These are phyloP conservation scores for Hygrophoropsis aurantiaca DNA, from an alignment of 768 basidiomycete genomes.

Conservation along the genomic window DNA sequence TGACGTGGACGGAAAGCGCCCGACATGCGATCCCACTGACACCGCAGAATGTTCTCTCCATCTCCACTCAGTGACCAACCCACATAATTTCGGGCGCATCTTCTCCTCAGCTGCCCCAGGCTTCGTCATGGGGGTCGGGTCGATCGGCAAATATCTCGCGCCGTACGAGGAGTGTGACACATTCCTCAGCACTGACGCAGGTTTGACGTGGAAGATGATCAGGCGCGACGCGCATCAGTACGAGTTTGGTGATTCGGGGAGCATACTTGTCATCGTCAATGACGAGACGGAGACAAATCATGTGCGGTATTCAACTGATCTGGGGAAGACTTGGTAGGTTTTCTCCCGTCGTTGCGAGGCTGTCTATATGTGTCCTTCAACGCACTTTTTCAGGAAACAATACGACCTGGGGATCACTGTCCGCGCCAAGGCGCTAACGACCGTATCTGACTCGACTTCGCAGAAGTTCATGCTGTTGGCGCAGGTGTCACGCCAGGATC, in stretches of 20 bases:
- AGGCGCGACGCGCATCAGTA: conserved; percentile 82
- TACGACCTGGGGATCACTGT: conserved; percentile 71
- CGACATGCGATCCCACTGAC: conserved; percentile 61
- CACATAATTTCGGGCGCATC: conserved; percentile 91
- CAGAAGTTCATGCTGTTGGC: conserved; percentile 94
- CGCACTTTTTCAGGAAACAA: conserved; percentile 50
- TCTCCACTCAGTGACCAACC: conserved; percentile 87
- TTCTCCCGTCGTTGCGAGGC: not conserved
- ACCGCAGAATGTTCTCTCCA: conserved; percentile 76
- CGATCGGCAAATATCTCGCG: conserved; percentile 64
- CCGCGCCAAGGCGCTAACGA: conserved; percentile 76
- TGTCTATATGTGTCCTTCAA: not conserved
- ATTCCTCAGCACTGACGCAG: conserved; percentile 89
- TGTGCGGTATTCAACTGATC: conserved; percentile 78
- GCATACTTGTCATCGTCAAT: conserved; percentile 77
- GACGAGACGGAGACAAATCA: conserved; percentile 77
- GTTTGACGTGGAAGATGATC: conserved; percentile 82
- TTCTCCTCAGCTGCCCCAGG: conserved; percentile 97
- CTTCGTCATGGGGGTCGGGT: conserved; percentile 95
- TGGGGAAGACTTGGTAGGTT: conserved; percentile 82
- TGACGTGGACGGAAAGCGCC: conserved; percentile 61
- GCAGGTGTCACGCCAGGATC: conserved; percentile 63
- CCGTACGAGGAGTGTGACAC: conserved; percentile 89
- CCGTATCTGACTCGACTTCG: conserved; percentile 92
- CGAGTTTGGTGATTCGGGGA: conserved; percentile 91